Conservation (phyloP, 2,329 filamentous ascomycete genomes). For the Trichophyton simii region DNA sequence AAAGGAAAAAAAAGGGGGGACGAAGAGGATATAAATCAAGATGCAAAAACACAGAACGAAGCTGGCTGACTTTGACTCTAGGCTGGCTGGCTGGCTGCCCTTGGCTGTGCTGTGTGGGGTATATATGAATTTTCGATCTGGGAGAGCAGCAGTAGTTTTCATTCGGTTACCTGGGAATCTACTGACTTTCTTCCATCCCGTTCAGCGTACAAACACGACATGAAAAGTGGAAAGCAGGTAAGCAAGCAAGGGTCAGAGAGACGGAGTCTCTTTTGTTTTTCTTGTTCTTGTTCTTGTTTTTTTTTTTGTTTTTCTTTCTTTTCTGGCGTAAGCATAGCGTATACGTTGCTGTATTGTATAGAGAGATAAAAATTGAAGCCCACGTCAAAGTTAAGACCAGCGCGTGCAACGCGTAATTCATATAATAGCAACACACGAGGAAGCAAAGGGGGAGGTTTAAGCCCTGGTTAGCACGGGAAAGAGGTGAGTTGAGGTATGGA, state of each 20-base stretch:
- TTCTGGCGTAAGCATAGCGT: background rate
- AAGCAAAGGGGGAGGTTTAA: background rate
- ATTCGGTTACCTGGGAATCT: background rate
- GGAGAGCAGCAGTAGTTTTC: background rate
- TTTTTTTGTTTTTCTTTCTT: too few species aligned
- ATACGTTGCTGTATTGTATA: background rate
- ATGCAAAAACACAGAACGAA: background rate
- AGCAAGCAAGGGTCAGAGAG: background rate
- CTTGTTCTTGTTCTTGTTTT: too few species aligned
- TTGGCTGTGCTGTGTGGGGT: background rate
- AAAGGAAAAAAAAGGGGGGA: background rate
- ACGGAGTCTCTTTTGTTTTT: background rate
- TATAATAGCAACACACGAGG: conserved; percentile 1
- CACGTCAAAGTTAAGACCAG: background rate
- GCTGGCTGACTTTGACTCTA: background rate
- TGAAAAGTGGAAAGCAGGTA: background rate
- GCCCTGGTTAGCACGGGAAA: background rate
- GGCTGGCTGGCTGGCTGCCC: background rate
- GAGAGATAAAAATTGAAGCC: background rate
- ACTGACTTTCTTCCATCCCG: background rate
- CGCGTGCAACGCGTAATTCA: conserved; percentile 1
- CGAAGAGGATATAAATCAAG: background rate
- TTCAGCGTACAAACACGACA: background rate
- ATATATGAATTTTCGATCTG: background rate
- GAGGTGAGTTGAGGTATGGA: background rate